Evolutionary conservation across 345 rosid genomes (phyloP).

Genomic region (Melaleuca quinquenervia): DNA sequence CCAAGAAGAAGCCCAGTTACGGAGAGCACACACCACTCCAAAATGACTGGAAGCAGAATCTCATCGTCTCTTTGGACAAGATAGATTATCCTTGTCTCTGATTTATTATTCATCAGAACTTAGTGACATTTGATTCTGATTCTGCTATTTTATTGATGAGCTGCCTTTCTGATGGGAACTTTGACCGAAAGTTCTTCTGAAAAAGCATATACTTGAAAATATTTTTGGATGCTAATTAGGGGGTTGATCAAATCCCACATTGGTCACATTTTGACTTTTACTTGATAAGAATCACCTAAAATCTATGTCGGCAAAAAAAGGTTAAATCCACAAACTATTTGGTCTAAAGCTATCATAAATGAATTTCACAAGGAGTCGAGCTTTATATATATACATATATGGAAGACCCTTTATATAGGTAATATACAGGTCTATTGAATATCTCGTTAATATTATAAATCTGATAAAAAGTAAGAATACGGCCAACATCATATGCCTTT

Average conservation of each 20-base stretch:
- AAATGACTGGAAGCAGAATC: not conserved
- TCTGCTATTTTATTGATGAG: not conserved
- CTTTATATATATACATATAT: no score
- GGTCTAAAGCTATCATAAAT: not conserved
- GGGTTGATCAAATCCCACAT: not conserved
- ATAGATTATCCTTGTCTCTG: not conserved
- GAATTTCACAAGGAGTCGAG: not conserved
- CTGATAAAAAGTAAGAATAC: not conserved
- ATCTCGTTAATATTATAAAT: not conserved
- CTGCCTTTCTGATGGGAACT: not conserved
- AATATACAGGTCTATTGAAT: not conserved
- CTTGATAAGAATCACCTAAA: not conserved
- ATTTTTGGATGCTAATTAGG: not conserved
- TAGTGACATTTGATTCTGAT: not conserved
- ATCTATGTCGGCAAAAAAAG: not conserved
- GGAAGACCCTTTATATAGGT: not conserved
- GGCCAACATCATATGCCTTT: not conserved
- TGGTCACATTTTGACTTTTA: not conserved
- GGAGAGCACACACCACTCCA: not conserved
- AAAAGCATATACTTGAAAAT: not conserved
- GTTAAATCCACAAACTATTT: not conserved
- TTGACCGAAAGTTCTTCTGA: not conserved
- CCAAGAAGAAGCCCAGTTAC: not conserved
- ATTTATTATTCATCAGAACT: not conserved
- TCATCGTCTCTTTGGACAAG: not conserved